Base-by-base conservation (phyloP, 78 protist genomes). In the Bigelowiella natans region DNA sequence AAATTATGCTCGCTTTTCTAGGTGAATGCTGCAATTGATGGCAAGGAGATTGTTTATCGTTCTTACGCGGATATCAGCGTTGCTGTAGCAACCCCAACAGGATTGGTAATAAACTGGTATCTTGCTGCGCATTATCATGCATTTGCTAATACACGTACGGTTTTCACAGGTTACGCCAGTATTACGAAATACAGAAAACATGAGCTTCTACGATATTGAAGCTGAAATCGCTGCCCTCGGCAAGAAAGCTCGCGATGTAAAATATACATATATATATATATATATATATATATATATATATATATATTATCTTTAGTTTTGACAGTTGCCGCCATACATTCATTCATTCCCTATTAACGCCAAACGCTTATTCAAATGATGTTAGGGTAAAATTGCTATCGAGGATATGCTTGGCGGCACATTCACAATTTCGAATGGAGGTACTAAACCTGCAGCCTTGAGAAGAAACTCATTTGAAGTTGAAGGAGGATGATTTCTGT, bases 391-490 rank as follows among this genome's bases (percentile, higher is more conserved):
- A 34, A 31, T 91, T 26, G 93, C 98, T 73, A 88, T 98, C 31
- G 98, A 95, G 83, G 99, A 98, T 85, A 97, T 97, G 97, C 89
- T 92, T 18, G 99, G 99, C 64, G 99, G 99, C 36, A 97, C 99
- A 37, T 98, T 97, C 96, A 96, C 99, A 83, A 96, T 98, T 93
- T 95, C 98, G 31, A 98, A 98, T 95, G 99, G 99, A 2, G 98
- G 92, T 82, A 37, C 11, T 51, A 51, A 18, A 51, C 18, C 11
- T 11, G n/a, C n/a, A n/a, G n/a, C n/a, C n/a, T n/a, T n/a, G 3
- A 29, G 39, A 31, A 3, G 30, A 2, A 3, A 29, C 3, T 83
- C 3, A n/a, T n/a, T n/a, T n/a, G 18, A 51, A 18, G 34, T 2
- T 31, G 86, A 28, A 2, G 2, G 7, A 36, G 2, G 2, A 2